phyloP scores from a whole-genome alignment of 2,329 filamentous ascomycete genomes.

The Hypoxylon rubiginosum region DNA sequence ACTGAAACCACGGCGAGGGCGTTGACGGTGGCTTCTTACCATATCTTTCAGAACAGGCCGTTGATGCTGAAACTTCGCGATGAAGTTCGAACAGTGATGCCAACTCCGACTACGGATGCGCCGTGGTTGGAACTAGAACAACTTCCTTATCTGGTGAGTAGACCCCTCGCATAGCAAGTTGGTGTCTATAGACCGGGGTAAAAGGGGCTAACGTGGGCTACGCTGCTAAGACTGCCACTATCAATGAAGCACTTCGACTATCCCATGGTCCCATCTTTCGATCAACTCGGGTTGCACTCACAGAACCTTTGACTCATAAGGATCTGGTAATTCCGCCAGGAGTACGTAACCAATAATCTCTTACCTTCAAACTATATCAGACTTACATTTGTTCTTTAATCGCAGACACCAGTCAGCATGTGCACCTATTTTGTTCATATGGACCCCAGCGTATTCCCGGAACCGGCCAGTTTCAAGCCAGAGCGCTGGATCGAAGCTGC shows the following conservation, averaged over 20 bases:
- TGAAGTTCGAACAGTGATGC: not conserved
- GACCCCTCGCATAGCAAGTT: not conserved
- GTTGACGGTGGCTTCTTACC: not conserved
- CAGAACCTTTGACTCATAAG: not conserved
- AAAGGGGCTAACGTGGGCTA: not conserved
- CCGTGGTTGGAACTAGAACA: not conserved
- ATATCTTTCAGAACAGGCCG: not conserved
- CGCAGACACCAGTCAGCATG: constrained; percentile 13
- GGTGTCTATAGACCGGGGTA: not conserved
- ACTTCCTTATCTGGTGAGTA: not conserved
- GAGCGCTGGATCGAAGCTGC: constrained; percentile 25
- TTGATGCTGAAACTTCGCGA: not conserved
- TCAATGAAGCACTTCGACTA: not conserved
- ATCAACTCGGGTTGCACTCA: constrained; percentile 2
- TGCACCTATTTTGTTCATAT: constrained; percentile 7
- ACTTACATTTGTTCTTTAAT: not conserved
- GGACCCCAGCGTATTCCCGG: constrained; percentile 13
- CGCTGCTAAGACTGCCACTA: not conserved
- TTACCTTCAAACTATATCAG: not conserved
- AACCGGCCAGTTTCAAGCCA: constrained; percentile 17
- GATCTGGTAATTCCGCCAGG: not conserved
- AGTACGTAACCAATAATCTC: not conserved
- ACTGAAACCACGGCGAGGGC: constrained; percentile 2
- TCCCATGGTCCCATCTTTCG: not conserved
- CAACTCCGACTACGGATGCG: not conserved